Base-by-base conservation (phyloP, 768 basidiomycete genomes). In the Gymnopilus dilepis region DNA sequence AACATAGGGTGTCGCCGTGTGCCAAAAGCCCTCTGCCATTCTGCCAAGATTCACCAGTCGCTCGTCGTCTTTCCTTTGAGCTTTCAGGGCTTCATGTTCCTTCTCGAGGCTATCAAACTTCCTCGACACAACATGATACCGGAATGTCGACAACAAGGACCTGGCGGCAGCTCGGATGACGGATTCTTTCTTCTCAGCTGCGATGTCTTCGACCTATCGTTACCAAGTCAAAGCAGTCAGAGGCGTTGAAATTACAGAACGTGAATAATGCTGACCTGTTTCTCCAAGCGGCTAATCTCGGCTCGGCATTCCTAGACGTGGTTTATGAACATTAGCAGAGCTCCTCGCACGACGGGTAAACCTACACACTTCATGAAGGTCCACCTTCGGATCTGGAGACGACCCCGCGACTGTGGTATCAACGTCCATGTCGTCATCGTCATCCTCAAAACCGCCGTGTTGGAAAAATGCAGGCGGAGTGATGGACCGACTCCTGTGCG, bases 361-460 rank as follows among this genome's bases (percentile, higher is more conserved):
- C 24, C 26, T 13, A 37, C 9, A 37, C 15, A 47, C 43, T 24
- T 47, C 43, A 11, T 47, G 43, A 47, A 15, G 3, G 6, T 47
- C 43, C 43, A 47, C 21, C 19, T 41, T 7, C 24, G 43, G 24
- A 24, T 22, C 43, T 24, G 24, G 43, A 13, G 48, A 19, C n/a
- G 26, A n/a, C 7, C 26, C 13, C 8, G 33, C 41, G 21, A 53
- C 40, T 6, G 42, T 31, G 7, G 34, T 22, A 30, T 56, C 53
- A 13, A 41, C 24, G 8, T 51, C 59, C 38, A 54, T 42, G n/a
- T 51, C 61, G 2, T 53, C 56, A 30, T 51, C 47, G 17, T 45
- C 33, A 28, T 52, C 48, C 11, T 19, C 12, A 21, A 24, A 34
- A 26, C 19, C 12, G 24, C 24, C 45, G 6, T 47, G 45, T 21